A percentile compares a stretch with the other conserved stretches of the same genome.
These are phyloP conservation scores for Magnusiomyces fungicola DNA, from an alignment of 1,139 yeast genomes.

Conservation along the genomic window DNA sequence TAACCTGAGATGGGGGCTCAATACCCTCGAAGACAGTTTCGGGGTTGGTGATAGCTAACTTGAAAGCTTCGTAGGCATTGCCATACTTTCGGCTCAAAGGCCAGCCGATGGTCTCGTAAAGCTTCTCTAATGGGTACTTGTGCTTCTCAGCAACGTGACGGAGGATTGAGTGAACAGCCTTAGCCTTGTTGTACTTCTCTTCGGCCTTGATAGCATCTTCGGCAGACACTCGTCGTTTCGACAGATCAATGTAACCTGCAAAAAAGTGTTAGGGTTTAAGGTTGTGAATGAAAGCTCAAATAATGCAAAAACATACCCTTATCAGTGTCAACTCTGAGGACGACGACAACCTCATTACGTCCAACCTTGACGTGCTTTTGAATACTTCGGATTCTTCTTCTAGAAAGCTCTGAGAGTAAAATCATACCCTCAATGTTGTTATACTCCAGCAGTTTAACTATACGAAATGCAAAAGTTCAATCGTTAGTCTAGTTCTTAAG, in stretches of 20 bases:
- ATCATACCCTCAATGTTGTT: constrained; percentile 99
- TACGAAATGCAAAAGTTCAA: too few relatives aligned
- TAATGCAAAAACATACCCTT: constrained; percentile 47
- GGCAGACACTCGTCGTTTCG: constrained; percentile 96
- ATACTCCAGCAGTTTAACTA: constrained; percentile 85
- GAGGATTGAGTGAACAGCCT: constrained; percentile 93
- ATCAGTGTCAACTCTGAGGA: constrained; percentile 97
- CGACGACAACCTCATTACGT: constrained; percentile 96
- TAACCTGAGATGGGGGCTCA: constrained; percentile 61
- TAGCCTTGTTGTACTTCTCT: constrained; percentile 93
- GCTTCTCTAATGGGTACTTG: constrained; percentile 73
- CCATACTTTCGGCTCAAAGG: constrained; percentile 93
- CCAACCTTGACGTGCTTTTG: constrained; percentile 98
- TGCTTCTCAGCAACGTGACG: constrained; percentile 97
- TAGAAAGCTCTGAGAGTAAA: constrained; percentile 85
- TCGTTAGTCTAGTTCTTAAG: too few relatives aligned
- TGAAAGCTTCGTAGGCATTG: constrained; percentile 96
- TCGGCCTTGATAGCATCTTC: constrained; percentile 97
- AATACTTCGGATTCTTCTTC: constrained; percentile 97
- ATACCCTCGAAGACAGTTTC: constrained; percentile 79
- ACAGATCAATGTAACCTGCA: constrained; percentile 70
- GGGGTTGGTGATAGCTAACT: constrained; percentile 83
- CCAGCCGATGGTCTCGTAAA: constrained; percentile 92
- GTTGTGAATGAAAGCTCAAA: neutral
- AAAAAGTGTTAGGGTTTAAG: neutral